Conservation (phyloP, 1,139 yeast genomes). For the Lodderomyces parapsilosis region DNA sequence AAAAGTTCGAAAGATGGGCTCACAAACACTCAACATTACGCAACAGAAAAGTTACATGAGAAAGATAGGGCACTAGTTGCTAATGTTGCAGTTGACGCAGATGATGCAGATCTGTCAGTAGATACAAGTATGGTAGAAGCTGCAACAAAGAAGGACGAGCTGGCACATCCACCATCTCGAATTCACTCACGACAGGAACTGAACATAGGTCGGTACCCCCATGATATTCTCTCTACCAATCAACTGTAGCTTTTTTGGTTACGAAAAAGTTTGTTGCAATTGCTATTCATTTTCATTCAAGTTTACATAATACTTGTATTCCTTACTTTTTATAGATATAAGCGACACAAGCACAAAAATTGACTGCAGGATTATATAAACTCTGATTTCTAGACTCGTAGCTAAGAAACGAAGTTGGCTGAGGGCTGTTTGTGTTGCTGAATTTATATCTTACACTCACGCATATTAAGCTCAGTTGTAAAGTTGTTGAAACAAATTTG, state of each 20-base stretch:
- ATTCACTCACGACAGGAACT: constrained; percentile 15
- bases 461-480: too few species aligned
- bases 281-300: not conserved
- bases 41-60: not conserved
- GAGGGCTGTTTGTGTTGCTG: too few species aligned
- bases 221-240: constrained; percentile 17
- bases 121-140: constrained; percentile 14
- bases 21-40: constrained; percentile 1
- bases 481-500: too few species aligned
- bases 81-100: constrained; percentile 9
- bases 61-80: not conserved
- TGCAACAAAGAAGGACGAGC: constrained; percentile 10
- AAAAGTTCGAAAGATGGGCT: not conserved
- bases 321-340: too few species aligned
- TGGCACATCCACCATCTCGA: constrained; percentile 14
- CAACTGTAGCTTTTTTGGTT: too few species aligned
- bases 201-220: constrained; percentile 21
- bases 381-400: too few species aligned
- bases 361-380: too few species aligned
- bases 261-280: not conserved
- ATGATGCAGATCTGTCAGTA: constrained; percentile 18
- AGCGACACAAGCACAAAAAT: too few species aligned
- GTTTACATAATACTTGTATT: too few species aligned
- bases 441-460: too few species aligned
- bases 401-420: too few species aligned